phyloP scores from a whole-genome alignment of 1,139 yeast genomes.

The Pneumocystis carinii region DNA sequence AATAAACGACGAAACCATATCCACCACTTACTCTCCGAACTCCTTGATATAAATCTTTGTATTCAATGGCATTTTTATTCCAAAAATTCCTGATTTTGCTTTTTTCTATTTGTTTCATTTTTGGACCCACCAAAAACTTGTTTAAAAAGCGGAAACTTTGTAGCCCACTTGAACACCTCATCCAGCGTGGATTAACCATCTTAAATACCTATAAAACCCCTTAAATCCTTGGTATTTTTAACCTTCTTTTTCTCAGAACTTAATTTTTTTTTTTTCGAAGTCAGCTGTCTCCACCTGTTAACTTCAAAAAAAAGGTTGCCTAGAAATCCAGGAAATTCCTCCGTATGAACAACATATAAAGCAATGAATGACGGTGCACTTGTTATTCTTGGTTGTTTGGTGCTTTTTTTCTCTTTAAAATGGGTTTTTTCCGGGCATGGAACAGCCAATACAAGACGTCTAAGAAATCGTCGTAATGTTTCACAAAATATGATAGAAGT shows the following conservation, averaged over 20 bases:
- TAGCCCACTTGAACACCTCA: background rate
- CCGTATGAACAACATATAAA: background rate
- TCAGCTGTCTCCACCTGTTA: background rate
- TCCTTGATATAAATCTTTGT: background rate
- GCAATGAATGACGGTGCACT: background rate
- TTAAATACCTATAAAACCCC: background rate
- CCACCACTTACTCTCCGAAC: too few species aligned
- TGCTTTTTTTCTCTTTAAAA: background rate
- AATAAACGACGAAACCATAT: too few species aligned
- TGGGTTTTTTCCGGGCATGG: background rate
- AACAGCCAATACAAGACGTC: background rate
- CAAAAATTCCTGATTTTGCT: background rate
- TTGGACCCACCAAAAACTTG: background rate
- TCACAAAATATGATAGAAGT: constrained; percentile 1
- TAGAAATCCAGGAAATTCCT: background rate
- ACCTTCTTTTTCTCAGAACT: background rate
- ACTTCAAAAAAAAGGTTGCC: background rate
- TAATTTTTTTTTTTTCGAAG: background rate
- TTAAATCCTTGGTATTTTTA: background rate
- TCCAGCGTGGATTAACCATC: background rate
- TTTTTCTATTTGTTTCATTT: background rate
- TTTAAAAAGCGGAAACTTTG: background rate
- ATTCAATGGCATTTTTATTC: background rate
- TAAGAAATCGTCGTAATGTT: background rate
- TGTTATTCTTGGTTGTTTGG: background rate